Evolutionary conservation across 116 monocot species (phyloP).

Genomic region (Phalaenopsis hybrid): DNA sequence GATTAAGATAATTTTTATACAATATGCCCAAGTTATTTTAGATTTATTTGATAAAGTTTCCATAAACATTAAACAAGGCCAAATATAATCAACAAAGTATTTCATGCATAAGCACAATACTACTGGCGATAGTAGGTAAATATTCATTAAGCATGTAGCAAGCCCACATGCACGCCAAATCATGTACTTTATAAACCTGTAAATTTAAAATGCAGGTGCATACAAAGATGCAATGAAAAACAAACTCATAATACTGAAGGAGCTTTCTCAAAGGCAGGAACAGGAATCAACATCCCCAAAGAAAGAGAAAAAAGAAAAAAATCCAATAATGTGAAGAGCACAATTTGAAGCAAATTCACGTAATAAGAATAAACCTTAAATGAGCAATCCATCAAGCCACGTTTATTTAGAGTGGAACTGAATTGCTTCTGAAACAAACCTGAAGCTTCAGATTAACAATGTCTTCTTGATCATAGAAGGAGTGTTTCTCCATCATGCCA

Average conservation of each 20-base stretch:
- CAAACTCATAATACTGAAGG: too few species aligned
- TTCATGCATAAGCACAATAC: not conserved
- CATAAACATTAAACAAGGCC: too few species aligned
- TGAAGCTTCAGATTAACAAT: constrained; percentile 86
- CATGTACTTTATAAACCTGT: too few species aligned
- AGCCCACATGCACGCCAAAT: too few species aligned
- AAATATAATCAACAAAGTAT: too few species aligned
- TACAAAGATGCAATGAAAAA: too few species aligned
- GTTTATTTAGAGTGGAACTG: not conserved
- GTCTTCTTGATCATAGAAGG: constrained; percentile 66
- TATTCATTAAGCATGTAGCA: not conserved
- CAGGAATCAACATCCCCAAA: not conserved
- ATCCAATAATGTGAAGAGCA: not conserved
- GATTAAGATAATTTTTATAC: too few species aligned
- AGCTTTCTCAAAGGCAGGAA: not conserved
- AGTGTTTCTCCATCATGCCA: constrained; percentile 74
- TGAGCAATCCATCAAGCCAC: not conserved
- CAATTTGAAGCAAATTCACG: not conserved
- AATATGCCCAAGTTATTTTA: too few species aligned
- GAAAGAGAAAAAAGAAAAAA: not conserved
- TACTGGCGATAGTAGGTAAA: not conserved
- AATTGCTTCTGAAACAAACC: constrained; percentile 29
- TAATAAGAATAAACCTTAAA: not conserved
- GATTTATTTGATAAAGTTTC: too few species aligned
- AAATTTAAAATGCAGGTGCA: too few species aligned